Conservation (phyloP, 768 basidiomycete species). For the Pulveroboletus frians region DNA sequence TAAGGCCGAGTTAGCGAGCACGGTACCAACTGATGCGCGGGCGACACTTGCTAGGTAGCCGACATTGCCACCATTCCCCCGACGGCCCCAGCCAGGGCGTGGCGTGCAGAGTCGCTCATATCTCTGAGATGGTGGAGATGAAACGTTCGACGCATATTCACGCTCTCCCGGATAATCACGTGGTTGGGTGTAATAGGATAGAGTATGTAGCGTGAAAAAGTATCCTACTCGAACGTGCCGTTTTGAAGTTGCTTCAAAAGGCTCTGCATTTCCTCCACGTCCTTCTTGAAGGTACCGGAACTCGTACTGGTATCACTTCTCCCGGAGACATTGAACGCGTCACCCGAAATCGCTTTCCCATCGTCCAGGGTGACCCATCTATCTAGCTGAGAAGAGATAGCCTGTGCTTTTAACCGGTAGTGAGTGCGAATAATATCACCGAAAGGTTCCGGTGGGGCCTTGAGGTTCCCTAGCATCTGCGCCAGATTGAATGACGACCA, state of each 20-base stretch:
- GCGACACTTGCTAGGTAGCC: constrained; percentile 66
- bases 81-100: constrained; percentile 82
- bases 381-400: constrained; percentile 68
- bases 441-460: constrained; percentile 80
- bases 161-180: constrained; percentile 12
- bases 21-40: background rate
- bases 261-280: constrained; percentile 67
- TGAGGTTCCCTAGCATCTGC: constrained; percentile 82
- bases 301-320: constrained; percentile 41
- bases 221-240: constrained; percentile 16
- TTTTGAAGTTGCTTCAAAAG: constrained; percentile 45
- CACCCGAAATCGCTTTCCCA: constrained; percentile 49
- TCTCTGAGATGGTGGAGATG: background rate
- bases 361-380: constrained; percentile 77
- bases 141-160: background rate
- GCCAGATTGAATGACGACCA: constrained; percentile 10
- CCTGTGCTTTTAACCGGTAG: constrained; percentile 77
- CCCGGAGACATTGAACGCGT: constrained; percentile 44
- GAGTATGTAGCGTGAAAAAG: background rate
- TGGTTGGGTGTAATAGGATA: background rate
- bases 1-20: constrained; percentile 4
- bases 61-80: constrained; percentile 91
- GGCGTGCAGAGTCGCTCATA: constrained; percentile 78
- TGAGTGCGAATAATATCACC: constrained; percentile 85
- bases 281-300: constrained; percentile 58